These are phyloP conservation scores for Tricholoma matsutake DNA, from an alignment of 768 basidiomycete species.

Conservation along the genomic window DNA sequence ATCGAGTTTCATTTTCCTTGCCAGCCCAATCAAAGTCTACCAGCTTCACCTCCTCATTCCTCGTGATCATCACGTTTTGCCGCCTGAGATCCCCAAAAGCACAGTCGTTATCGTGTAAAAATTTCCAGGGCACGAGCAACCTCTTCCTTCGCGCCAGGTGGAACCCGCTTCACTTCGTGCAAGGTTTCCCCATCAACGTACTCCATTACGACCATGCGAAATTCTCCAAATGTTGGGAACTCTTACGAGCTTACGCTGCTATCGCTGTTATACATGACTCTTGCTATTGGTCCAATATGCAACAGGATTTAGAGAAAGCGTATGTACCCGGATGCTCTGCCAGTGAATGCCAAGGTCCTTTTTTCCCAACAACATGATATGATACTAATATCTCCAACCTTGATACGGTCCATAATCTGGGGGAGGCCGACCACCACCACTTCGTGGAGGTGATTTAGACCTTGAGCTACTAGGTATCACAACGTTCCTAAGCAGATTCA, in stretches of 20 bases:
- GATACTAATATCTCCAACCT: too few relatives aligned
- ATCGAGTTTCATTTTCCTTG: slow-evolving; percentile 1
- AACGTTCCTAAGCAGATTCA: slow-evolving; percentile 80
- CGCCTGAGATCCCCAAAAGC: background rate
- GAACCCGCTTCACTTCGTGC: slow-evolving; percentile 1
- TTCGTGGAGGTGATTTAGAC: slow-evolving; percentile 56
- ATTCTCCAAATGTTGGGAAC: background rate
- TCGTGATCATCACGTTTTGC: slow-evolving; percentile 1
- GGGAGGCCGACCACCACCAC: slow-evolving; percentile 70
- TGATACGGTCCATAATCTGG: slow-evolving; percentile 87
- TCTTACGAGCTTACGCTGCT: too few relatives aligned
- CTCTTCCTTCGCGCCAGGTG: slow-evolving; percentile 2
- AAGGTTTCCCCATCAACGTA: background rate
- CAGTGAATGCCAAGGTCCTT: too few relatives aligned
- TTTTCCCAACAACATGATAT: too few relatives aligned
- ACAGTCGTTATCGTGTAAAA: slow-evolving; percentile 5
- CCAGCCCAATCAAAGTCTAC: background rate
- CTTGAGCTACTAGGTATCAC: slow-evolving; percentile 66
- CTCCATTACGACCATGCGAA: background rate
- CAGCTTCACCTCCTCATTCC: background rate
- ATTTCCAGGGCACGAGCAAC: background rate
- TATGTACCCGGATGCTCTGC: too few relatives aligned
- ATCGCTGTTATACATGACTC: too few relatives aligned
- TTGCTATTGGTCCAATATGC: too few relatives aligned
- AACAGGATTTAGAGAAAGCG: too few relatives aligned